These are phyloP conservation scores for Annulohypoxylon bovei DNA, from an alignment of 495 filamentous ascomycete genomes.

Conservation along the genomic window DNA sequence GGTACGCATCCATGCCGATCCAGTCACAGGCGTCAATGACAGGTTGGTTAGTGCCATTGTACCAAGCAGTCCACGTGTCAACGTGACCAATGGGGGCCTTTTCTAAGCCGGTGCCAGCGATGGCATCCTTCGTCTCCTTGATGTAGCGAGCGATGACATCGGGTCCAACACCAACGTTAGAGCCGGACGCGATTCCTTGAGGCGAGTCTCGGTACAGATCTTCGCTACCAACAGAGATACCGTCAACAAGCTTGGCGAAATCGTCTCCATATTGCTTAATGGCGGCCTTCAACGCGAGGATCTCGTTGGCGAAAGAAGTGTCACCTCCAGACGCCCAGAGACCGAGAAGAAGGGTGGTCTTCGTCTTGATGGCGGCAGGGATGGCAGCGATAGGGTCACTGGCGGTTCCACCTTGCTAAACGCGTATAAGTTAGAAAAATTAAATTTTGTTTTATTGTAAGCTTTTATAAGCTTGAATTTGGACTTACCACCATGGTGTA, in stretches of 20 bases:
- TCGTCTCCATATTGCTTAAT: slow-evolving; percentile 69
- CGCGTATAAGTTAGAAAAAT: slow-evolving; percentile 12
- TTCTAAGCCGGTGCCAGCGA: slow-evolving; percentile 66
- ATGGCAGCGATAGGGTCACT: slow-evolving; percentile 73
- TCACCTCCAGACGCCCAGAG: slow-evolving; percentile 79
- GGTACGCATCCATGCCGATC: slow-evolving; percentile 80
- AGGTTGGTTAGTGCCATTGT: slow-evolving; percentile 73
- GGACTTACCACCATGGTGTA: slow-evolving; percentile 61
- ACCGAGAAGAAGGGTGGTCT: slow-evolving; percentile 78
- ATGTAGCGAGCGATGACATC: slow-evolving; percentile 72
- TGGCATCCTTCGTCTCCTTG: slow-evolving; percentile 65
- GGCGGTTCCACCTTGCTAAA: slow-evolving; percentile 60
- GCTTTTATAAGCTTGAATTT: not conserved
- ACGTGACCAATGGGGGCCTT: slow-evolving; percentile 78
- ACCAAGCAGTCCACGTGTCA: slow-evolving; percentile 91
- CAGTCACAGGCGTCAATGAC: slow-evolving; percentile 79
- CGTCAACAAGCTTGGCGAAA: slow-evolving; percentile 73
- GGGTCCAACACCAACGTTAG: slow-evolving; percentile 64
- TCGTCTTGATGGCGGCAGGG: slow-evolving; percentile 78
- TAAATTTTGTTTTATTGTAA: not conserved
- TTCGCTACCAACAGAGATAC: slow-evolving; percentile 92
- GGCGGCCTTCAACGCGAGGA: slow-evolving; percentile 71
- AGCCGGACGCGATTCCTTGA: slow-evolving; percentile 55
- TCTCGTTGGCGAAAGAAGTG: slow-evolving; percentile 70
- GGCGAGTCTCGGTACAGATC: slow-evolving; percentile 85